Conservation (phyloP, 73 alveolate species). For the Paramecium sexaurelia region DNA sequence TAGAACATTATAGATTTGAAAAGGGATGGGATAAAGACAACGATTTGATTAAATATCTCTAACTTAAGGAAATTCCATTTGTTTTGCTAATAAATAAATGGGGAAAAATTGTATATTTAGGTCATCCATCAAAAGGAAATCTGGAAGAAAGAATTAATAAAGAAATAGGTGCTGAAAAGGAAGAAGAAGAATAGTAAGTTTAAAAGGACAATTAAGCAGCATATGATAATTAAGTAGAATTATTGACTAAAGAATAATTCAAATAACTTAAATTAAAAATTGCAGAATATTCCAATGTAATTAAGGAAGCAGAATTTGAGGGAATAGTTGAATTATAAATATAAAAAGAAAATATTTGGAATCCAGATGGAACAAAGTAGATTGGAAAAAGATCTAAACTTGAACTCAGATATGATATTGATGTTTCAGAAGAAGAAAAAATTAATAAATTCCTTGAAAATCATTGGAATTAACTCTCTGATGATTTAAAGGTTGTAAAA, state of each 20-base stretch:
- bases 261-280: neutral
- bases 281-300: neutral
- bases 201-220: neutral
- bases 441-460: neutral
- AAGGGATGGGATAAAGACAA: constrained; percentile 66
- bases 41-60: constrained; percentile 7
- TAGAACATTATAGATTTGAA: constrained; percentile 48
- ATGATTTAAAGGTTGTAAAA: neutral
- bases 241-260: neutral
- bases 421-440: neutral
- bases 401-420: neutral
- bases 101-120: constrained; percentile 43
- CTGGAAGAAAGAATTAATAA: constrained; percentile 44
- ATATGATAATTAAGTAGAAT: neutral
- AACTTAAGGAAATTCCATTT: constrained; percentile 59
- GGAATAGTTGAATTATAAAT: constrained; percentile 24
- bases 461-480: neutral
- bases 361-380: neutral
- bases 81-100: constrained; percentile 33
- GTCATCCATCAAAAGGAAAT: constrained; percentile 56
- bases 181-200: neutral
- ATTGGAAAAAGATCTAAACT: neutral
- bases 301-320: constrained; percentile 4
- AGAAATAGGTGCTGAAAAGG: neutral
- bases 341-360: constrained; percentile 27